phyloP scores from a whole-genome alignment of 176 grass and related monocot genomes.

The Typha latifolia region DNA sequence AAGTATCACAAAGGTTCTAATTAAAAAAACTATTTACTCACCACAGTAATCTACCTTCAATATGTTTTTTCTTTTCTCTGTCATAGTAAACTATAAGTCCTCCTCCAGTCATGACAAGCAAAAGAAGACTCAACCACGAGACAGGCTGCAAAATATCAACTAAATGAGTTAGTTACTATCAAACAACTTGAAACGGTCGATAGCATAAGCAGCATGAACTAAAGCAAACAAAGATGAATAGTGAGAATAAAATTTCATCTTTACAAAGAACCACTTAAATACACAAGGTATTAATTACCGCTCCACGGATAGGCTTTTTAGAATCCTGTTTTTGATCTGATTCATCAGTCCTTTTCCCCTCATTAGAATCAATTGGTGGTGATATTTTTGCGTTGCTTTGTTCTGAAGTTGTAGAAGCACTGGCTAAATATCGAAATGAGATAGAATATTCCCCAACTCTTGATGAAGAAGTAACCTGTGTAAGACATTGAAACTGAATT shows the following conservation, averaged over 20 bases:
- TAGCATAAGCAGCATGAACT: background rate
- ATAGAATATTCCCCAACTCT: background rate
- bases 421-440: slow-evolving; percentile 20
- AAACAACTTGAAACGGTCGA: slow-evolving; percentile 11
- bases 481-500: slow-evolving; percentile 10
- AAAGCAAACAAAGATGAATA: background rate
- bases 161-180: background rate
- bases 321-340: slow-evolving; percentile 26
- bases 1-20: background rate
- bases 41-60: slow-evolving; percentile 88
- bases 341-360: slow-evolving; percentile 21
- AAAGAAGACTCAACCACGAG: slow-evolving; percentile 73
- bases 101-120: slow-evolving; percentile 76
- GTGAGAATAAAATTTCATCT: background rate
- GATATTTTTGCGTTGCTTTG: slow-evolving; percentile 9
- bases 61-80: slow-evolving; percentile 65
- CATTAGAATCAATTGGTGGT: slow-evolving; percentile 13
- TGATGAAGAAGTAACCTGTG: slow-evolving; percentile 15
- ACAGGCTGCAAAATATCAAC: slow-evolving; percentile 40
- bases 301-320: slow-evolving; percentile 51
- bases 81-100: slow-evolving; percentile 63
- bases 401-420: slow-evolving; percentile 23
- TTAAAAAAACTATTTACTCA: slow-evolving; percentile 21
- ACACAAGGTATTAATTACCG: slow-evolving; percentile 29
- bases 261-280: background rate